Evolutionary conservation across 805 yeast genomes (phyloP).

Genomic region (Martiniozyma abietophila): DNA sequence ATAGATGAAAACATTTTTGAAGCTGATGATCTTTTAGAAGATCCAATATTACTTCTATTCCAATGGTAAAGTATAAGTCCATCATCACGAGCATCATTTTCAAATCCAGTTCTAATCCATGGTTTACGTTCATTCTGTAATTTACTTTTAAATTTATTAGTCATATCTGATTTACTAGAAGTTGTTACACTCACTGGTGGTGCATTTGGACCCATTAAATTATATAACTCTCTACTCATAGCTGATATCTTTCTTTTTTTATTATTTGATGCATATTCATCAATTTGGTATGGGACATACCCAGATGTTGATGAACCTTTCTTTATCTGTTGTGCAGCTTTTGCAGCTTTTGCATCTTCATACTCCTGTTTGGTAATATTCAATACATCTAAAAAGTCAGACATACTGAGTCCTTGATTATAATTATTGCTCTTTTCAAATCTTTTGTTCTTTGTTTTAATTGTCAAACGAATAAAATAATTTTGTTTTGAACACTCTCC

Average conservation of each 20-base stretch:
- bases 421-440: neutral
- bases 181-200: constrained; percentile 62
- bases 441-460: too few relatives aligned
- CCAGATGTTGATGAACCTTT: constrained; percentile 1
- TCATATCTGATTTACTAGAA: constrained; percentile 15
- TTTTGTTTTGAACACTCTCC: too few relatives aligned
- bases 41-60: constrained; percentile 55
- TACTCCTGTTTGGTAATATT: constrained; percentile 39
- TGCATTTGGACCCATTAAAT: constrained; percentile 81
- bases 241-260: constrained; percentile 40
- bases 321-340: constrained; percentile 10
- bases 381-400: constrained; percentile 70
- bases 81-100: constrained; percentile 41
- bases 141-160: constrained; percentile 48
- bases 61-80: constrained; percentile 63
- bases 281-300: constrained; percentile 14
- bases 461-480: too few relatives aligned
- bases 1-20: too few relatives aligned
- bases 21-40: neutral
- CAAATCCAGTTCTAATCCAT: constrained; percentile 67
- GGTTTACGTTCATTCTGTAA: constrained; percentile 42
- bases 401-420: constrained; percentile 12
- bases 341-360: constrained; percentile 28
- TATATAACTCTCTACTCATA: constrained; percentile 83
- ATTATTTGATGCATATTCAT: constrained; percentile 15